Base-by-base conservation (phyloP, 2,329 filamentous ascomycete species). In the Fusarium sp. region DNA sequence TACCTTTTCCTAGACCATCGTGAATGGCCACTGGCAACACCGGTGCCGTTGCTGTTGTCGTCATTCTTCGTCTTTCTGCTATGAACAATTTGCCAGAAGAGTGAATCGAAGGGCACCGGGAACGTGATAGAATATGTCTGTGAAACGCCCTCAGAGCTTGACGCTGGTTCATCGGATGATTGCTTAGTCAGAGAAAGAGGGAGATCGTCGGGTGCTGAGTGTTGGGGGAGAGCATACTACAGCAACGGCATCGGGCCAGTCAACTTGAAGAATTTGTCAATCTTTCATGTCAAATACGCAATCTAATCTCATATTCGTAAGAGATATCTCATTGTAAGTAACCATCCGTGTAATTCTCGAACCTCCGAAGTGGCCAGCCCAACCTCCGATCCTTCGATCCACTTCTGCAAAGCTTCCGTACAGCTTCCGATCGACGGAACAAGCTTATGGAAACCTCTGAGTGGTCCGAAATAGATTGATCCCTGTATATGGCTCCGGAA, bases 321-420 rank as follows among this genome's bases (percentile, higher is more conserved):
- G 20, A 28, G 13, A 22, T 28, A 28, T 13, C 24, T 10, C 10
- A 0, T 11, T 16, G 24, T 13, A 16, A 22, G 50, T 28, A 28
- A 16, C 24, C 38, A 53, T 14, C 50, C 31, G 24, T n/a, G 33
- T 38, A 15, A 28, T 36, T 51, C 31, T 53, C 31, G 31, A 53
- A 38, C 50, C 50, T 53, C 50, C 50, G 50, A 53, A 38, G 24
- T 28, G 18, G 33, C 33, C 20, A 28, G 5, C 24, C 10, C 50
- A 53, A 53, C 50, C 50, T 53, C 50, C 50, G 50, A 53, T 53
- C 31, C 20, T n/a, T 22, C 14, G 31, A 53, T 28, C 50, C 50
- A 53, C 33, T 28, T 36, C 33, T 9, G 15, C 14, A 36, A 51
- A 53, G 33, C 50, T 53, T 53, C 48, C 48, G 48, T 53, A 53